Conservation (phyloP, 306 rosid species). For the Medicago truncatula region MtrunA17r5.0-ANR NC_053048.1:4500001-4500500, state of each 20-base stretch:
- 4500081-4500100: conserved; percentile 56
- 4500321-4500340: conserved; percentile 53
- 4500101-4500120: conserved; percentile 52
- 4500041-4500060: conserved; percentile 35
- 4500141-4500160: conserved; percentile 60
- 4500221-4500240: conserved; percentile 41
- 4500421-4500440: conserved; percentile 21
- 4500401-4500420: conserved; percentile 43
- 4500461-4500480: conserved; percentile 48
- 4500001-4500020: conserved; percentile 49
- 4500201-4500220: neutral
- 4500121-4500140: conserved; percentile 49
- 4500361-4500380: conserved; percentile 38
- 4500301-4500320: conserved; percentile 52
- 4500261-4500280: conserved; percentile 45
- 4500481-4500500: conserved; percentile 1
- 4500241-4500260: conserved; percentile 46
- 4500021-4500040: conserved; percentile 39
- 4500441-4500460: neutral
- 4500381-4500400: conserved; percentile 39
- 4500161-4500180: conserved; percentile 53
- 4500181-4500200: neutral
- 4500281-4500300: conserved; percentile 24
- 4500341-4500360: conserved; percentile 44
- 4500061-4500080: conserved; percentile 56